phyloP scores from a whole-genome alignment of 176 grass and related monocot genomes.

The Oryza glaberrima region DNA sequence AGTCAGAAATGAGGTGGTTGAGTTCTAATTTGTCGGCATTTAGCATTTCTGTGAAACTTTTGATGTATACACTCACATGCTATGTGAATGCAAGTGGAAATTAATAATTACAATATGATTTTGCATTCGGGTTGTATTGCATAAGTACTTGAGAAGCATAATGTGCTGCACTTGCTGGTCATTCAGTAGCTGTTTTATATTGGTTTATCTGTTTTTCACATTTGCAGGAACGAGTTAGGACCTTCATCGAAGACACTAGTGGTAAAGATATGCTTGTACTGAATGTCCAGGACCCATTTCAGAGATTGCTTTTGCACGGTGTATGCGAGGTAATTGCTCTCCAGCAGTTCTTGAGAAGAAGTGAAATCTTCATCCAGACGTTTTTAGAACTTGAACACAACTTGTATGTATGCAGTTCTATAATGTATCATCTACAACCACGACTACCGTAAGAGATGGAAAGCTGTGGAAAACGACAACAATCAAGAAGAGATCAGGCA shows the following conservation, averaged over 20 bases:
- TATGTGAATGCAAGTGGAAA: not conserved
- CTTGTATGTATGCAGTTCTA: slow-evolving; percentile 65
- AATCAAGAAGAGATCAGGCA: slow-evolving; percentile 73
- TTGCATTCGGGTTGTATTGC: not conserved
- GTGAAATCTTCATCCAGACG: not conserved
- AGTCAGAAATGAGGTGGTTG: not conserved
- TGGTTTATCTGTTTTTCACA: not conserved
- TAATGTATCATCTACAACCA: slow-evolving; percentile 67
- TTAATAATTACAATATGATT: not conserved
- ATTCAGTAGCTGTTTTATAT: not conserved
- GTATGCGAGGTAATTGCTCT: slow-evolving; percentile 77
- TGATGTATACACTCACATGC: not conserved
- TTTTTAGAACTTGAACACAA: not conserved
- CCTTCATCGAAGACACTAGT: slow-evolving; percentile 49
- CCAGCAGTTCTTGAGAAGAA: not conserved
- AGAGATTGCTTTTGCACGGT: slow-evolving; percentile 80
- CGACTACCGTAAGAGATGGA: slow-evolving; percentile 47
- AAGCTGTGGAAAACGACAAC: slow-evolving; percentile 63
- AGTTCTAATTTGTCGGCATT: not conserved
- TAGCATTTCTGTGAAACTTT: not conserved
- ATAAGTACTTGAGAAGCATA: not conserved
- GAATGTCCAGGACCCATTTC: slow-evolving; percentile 82
- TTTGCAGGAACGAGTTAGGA: slow-evolving; percentile 61
- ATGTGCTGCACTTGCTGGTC: not conserved
- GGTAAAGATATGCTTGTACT: slow-evolving; percentile 65